phyloP scores from a whole-genome alignment of 2,329 filamentous ascomycete species.

The Mycosphaerella sp. region DNA sequence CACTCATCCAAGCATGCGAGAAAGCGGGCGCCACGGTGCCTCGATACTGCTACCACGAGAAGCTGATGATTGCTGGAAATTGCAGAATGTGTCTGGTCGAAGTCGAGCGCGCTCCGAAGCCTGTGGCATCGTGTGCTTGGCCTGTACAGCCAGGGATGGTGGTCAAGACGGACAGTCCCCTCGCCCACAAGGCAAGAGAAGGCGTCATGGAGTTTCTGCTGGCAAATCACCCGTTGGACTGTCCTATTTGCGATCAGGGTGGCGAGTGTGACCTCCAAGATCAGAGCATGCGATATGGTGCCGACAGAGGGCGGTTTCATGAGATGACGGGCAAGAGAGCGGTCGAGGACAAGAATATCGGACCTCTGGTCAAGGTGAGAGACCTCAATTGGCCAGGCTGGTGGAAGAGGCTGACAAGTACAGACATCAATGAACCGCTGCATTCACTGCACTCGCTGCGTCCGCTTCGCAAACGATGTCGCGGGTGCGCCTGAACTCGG shows the following conservation, averaged over 20 bases:
- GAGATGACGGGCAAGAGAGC: conserved; percentile 93
- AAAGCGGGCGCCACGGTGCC: conserved; percentile 89
- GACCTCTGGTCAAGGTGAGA: conserved; percentile 75
- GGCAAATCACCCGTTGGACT: conserved; percentile 93
- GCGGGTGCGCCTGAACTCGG: conserved; percentile 94
- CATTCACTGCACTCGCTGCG: conserved; percentile 97
- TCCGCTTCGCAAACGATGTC: conserved; percentile 96
- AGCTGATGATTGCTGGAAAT: conserved; percentile 98
- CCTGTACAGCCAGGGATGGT: conserved; percentile 98
- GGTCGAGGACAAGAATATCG: conserved; percentile 99
- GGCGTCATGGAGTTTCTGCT: conserved; percentile 99
- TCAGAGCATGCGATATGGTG: conserved; percentile 98
- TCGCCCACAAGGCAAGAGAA: conserved; percentile 95
- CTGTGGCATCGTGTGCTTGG: conserved; percentile 97
- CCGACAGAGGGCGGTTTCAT: conserved; percentile 93
- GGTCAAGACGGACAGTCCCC: conserved; percentile 94
- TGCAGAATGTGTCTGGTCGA: conserved; percentile 99
- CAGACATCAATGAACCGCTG: conserved; percentile 98
- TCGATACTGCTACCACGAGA: conserved; percentile 99
- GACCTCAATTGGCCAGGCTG: background rate
- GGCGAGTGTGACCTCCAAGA: conserved; percentile 99
- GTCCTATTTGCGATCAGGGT: conserved; percentile 97
- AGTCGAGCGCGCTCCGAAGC: conserved; percentile 93
- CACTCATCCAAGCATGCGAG: conserved; percentile 97
- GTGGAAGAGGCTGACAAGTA: conserved; percentile 14